Evolutionary conservation across 1,139 yeast species (phyloP), one percentile per base, ranked within the genome.

Genomic region (Candida dubliniensis): DNA sequence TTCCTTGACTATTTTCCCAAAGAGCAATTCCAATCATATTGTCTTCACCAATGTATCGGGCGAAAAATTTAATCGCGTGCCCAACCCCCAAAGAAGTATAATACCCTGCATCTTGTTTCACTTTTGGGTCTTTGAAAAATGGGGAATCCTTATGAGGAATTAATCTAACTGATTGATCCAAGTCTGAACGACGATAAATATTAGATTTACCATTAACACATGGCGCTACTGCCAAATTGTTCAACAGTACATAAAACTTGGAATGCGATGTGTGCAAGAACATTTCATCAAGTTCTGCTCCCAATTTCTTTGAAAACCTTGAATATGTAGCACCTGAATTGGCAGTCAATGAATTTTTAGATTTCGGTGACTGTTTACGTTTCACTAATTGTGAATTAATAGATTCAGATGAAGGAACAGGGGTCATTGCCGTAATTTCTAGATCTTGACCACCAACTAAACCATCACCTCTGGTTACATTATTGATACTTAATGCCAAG

Each of bases 191-290:
- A 15, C 95, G 71, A 61, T 87, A 89, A 40, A 89, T 58, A 59
- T 89, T 89, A 18, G 95, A 86, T 61, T 90, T 89, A n/a, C 96
- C 96, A 71, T 87, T 89, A 41, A 89, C 95, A 65, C 96, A 89
- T 0, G 96, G 95, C 0, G 96, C 96, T 18, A 87, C 66, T n/a
- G 84, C 80, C 12, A 85, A 66, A 48, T 82, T 79, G 60, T 89
- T 89, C 56, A 89, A 79, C 31, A 88, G 82, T 6, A 84, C 80
- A 62, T 89, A 89, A 61, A 89, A 88, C 64, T 88, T 88, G 45
- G 91, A 81, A 64, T 89, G 96, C 1, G 95, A 81, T 0, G 96
- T 84, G 40, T 84, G 74, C 58, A 89, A 68, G 60, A 88, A 89
- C 88, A 88, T 84, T 61, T 89, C 96, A 65, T 89, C 96, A 39